phyloP scores from a whole-genome alignment of 805 yeast species.

The Saccharomycopsis sp. region DNA sequence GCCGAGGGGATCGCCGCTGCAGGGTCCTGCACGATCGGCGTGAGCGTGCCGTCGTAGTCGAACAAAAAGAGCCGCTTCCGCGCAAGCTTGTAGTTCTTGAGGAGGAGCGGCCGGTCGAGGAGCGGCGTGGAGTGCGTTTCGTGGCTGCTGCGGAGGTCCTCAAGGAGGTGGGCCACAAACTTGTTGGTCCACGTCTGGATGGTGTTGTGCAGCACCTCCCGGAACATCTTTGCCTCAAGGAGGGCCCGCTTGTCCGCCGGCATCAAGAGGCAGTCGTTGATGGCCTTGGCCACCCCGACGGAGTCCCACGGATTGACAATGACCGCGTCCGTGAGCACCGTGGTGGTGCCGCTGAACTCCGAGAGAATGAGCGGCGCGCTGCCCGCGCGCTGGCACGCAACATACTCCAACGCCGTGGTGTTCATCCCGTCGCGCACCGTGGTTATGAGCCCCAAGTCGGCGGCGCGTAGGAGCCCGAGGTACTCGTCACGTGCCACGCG shows the following conservation, averaged over 20 bases:
- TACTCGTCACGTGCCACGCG: constrained; percentile 85
- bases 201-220: constrained; percentile 61
- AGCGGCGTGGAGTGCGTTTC: constrained; percentile 63
- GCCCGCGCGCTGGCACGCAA: constrained; percentile 70
- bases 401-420: constrained; percentile 89
- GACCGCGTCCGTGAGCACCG: constrained; percentile 64
- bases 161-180: constrained; percentile 46
- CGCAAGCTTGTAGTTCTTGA: constrained; percentile 53
- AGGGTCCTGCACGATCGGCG: constrained; percentile 95
- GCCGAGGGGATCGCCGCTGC: constrained; percentile 96
- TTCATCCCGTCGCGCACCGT: constrained; percentile 95
- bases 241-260: constrained; percentile 37
- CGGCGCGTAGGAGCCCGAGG: constrained; percentile 77
- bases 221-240: constrained; percentile 49
- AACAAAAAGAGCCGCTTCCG: constrained; percentile 72
- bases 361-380: constrained; percentile 76
- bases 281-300: constrained; percentile 82
- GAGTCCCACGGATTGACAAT: constrained; percentile 97
- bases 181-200: constrained; percentile 74
- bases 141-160: constrained; percentile 33
- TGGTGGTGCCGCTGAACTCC: constrained; percentile 87
- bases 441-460: constrained; percentile 84
- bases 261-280: constrained; percentile 61
- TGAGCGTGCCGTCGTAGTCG: constrained; percentile 96
- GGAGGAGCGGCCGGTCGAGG: constrained; percentile 61